Evolutionary conservation across 129 eudicot species (phyloP).

Genomic region (Deinandra increscens): DNA sequence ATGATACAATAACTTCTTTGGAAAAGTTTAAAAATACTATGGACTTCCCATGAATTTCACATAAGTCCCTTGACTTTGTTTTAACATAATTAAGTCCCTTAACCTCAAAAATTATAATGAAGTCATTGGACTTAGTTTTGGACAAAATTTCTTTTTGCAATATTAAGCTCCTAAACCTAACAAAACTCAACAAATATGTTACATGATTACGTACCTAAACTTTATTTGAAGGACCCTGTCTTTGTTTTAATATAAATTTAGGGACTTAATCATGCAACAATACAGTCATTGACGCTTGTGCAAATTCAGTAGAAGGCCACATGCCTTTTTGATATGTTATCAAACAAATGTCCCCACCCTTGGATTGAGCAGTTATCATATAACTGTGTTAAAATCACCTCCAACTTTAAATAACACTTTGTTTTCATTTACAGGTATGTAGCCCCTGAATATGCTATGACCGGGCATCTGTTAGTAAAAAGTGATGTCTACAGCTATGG

Average conservation of each 20-base stretch:
- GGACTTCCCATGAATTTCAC: not conserved
- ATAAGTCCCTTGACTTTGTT: not conserved
- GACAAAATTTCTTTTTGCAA: not conserved
- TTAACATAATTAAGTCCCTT: not conserved
- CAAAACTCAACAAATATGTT: not conserved
- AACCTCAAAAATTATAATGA: not conserved
- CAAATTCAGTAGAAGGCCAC: not conserved
- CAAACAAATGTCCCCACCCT: not conserved
- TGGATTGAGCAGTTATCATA: not conserved
- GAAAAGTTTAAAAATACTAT: not conserved
- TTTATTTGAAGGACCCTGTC: not conserved
- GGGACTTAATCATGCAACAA: not conserved
- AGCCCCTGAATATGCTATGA: constrained; percentile 99
- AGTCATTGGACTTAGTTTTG: not conserved
- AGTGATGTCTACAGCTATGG: constrained; percentile 99
- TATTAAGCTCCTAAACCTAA: not conserved
- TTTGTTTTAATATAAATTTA: not conserved
- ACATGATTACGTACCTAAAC: not conserved
- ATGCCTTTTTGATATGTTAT: not conserved
- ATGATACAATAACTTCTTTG: not conserved
- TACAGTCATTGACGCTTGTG: not conserved
- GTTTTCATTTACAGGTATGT: constrained; percentile 61
- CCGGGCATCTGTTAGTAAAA: constrained; percentile 93
- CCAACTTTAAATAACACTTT: constrained; percentile 8
- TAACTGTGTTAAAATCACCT: not conserved